Conservation (phyloP, 345 rosid genomes). For the Alliaria petiolata region DNA sequence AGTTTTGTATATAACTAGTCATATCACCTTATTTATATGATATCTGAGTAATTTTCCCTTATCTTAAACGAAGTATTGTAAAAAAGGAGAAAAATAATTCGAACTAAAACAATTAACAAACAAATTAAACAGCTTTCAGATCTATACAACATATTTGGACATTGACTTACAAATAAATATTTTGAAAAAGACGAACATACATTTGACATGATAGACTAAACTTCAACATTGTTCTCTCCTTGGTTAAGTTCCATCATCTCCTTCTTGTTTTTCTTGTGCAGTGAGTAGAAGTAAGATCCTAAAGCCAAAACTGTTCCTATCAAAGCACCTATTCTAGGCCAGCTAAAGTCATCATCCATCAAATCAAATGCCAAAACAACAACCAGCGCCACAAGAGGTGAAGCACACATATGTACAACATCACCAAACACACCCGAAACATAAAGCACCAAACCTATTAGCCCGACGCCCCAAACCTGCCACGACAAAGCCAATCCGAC, state of each 20-base stretch:
- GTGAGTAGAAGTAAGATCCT: conserved; percentile 10
- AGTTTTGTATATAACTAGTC: too few species aligned
- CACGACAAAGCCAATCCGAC: conserved; percentile 21
- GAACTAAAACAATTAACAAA: too few species aligned
- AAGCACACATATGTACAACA: conserved; percentile 18
- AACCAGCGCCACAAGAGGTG: conserved; percentile 12
- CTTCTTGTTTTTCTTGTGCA: conserved; percentile 8
- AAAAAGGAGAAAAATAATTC: too few species aligned
- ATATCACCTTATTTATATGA: too few species aligned
- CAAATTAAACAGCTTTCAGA: neutral
- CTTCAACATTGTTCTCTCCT: conserved; percentile 3
- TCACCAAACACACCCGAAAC: conserved; percentile 18
- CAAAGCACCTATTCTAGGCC: conserved; percentile 17
- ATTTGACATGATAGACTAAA: neutral
- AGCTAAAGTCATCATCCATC: conserved; percentile 18
- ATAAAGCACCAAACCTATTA: conserved; percentile 22
- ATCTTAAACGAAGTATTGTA: too few species aligned
- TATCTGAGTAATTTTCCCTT: too few species aligned
- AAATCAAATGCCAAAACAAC: conserved; percentile 18
- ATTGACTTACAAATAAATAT: neutral
- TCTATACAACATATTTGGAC: neutral
- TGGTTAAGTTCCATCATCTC: conserved; percentile 4
- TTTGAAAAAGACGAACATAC: neutral
- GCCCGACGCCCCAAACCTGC: conserved; percentile 15
- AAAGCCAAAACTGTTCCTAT: conserved; percentile 5